Base-by-base conservation (phyloP, 2,329 filamentous ascomycete species). In the Ceratocystis variospora region DNA sequence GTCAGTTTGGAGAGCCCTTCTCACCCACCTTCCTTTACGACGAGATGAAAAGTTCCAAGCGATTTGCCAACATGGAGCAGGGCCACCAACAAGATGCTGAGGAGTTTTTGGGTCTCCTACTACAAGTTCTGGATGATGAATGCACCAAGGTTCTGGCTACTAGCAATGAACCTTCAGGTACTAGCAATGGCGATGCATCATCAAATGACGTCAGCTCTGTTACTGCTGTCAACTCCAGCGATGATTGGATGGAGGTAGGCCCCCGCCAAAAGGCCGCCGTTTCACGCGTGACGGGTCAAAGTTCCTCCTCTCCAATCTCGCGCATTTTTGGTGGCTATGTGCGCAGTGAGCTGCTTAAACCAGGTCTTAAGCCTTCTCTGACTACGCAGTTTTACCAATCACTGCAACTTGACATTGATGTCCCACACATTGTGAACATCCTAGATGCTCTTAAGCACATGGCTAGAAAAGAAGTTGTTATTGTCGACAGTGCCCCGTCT, bases 81-180 rank as follows among this genome's bases (percentile, higher is more conserved):
- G 94, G 94, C 17, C 93, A 96, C 71, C 94, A 99, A 74, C 93
- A 99, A 79, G 94, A 99, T 77, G 94, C 94, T 0, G 91, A 99
- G 73, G 94, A 99, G 73, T 99, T 99, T 71, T 79, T 99, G 28
- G 93, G 92, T 0, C 96, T 97, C 74, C 79, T 99, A 44, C 80
- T 99, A 3, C 92, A 96, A 72, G 90, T 90, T 61, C 83, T 99
- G 44, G 92, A 96, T 71, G 92, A 97, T 70, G 94, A 99, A 75
- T 96, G 92, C 73, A 84, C 86, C 17, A 82, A 86, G 67, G 86
- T 93, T 61, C 88, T 95, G 78, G 83, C 83, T 69, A 78, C 77
- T 66, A 77, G 78, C 5, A 73, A 72, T 10, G 70, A 10, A 70
- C 71, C 71, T 15, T 69, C 68, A 3, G 70, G 72, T 1, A 75